These are phyloP conservation scores for Cyberlindnera misumaiensis DNA, from an alignment of 805 yeast genomes.

Conservation along the genomic window DNA sequence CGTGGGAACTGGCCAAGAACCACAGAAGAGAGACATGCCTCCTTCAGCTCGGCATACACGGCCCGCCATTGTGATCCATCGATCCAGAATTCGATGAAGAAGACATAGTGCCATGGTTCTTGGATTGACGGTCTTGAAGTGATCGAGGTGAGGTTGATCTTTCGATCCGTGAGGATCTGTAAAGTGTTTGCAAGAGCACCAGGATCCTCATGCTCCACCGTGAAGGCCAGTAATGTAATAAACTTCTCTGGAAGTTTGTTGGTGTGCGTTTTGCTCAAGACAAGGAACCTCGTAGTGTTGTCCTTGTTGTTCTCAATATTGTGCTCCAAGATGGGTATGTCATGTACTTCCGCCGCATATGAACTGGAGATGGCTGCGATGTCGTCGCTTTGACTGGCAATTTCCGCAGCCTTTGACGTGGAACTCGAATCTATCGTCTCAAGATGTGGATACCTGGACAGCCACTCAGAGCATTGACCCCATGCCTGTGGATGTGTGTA, in stretches of 20 bases:
- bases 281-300: constrained; percentile 82
- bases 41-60: constrained; percentile 37
- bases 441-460: constrained; percentile 31
- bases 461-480: constrained; percentile 77
- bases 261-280: constrained; percentile 38
- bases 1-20: constrained; percentile 30
- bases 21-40: constrained; percentile 41
- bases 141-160: constrained; percentile 63
- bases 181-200: constrained; percentile 71
- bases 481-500: constrained; percentile 97
- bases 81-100: constrained; percentile 67
- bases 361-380: constrained; percentile 69
- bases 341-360: constrained; percentile 56
- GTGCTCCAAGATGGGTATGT: constrained; percentile 44
- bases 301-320: constrained; percentile 66
- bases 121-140: constrained; percentile 69
- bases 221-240: constrained; percentile 57
- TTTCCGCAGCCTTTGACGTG: constrained; percentile 79
- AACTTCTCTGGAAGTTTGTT: constrained; percentile 7
- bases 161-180: constrained; percentile 44
- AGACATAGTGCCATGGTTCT: constrained; percentile 73
- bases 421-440: constrained; percentile 63
- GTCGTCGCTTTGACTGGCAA: constrained; percentile 37
- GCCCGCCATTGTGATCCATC: constrained; percentile 26
- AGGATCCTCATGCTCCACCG: constrained; percentile 56